Evolutionary conservation across 2,329 filamentous ascomycete genomes (phyloP).

Genomic region (Colletotrichum siamense): DNA sequence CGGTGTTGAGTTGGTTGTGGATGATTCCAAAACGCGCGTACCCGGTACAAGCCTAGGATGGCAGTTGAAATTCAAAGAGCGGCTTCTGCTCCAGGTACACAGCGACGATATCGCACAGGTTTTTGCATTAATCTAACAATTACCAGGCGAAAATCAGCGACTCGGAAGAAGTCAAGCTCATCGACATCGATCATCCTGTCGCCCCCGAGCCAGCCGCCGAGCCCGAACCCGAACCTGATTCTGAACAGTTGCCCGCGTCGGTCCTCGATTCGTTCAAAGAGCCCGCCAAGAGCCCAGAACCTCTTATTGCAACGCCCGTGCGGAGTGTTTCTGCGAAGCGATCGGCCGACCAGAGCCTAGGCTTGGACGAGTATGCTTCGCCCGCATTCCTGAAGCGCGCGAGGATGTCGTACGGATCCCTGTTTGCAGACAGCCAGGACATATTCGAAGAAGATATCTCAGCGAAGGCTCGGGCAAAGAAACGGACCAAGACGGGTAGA

Average conservation of each 20-base stretch:
- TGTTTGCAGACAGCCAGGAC: conserved; percentile 69
- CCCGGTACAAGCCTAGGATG: conserved; percentile 61
- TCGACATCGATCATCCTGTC: conserved; percentile 59
- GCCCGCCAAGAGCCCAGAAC: conserved; percentile 24
- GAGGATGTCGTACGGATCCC: conserved; percentile 71
- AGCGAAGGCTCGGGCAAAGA: conserved; percentile 66
- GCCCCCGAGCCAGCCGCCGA: conserved; percentile 22
- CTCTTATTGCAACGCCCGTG: background rate
- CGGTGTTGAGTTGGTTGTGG: conserved; percentile 70
- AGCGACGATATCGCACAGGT: background rate
- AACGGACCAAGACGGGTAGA: conserved; percentile 72
- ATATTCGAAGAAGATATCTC: conserved; percentile 74
- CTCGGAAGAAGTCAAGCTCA: conserved; percentile 48
- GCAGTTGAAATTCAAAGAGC: conserved; percentile 61
- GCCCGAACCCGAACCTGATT: conserved; percentile 21
- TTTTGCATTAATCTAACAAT: conserved; percentile 4
- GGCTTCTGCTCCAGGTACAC: conserved; percentile 52
- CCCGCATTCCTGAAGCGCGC: conserved; percentile 81
- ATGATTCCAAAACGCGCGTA: conserved; percentile 50
- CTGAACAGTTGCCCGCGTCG: conserved; percentile 5
- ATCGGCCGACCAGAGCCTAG: conserved; percentile 37
- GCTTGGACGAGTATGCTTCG: conserved; percentile 68
- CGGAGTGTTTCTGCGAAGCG: conserved; percentile 31
- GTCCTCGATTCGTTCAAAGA: conserved; percentile 22
- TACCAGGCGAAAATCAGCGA: conserved; percentile 50